phyloP scores from a whole-genome alignment of 2,329 filamentous ascomycete species.

The Fusarium marasasianum region DNA sequence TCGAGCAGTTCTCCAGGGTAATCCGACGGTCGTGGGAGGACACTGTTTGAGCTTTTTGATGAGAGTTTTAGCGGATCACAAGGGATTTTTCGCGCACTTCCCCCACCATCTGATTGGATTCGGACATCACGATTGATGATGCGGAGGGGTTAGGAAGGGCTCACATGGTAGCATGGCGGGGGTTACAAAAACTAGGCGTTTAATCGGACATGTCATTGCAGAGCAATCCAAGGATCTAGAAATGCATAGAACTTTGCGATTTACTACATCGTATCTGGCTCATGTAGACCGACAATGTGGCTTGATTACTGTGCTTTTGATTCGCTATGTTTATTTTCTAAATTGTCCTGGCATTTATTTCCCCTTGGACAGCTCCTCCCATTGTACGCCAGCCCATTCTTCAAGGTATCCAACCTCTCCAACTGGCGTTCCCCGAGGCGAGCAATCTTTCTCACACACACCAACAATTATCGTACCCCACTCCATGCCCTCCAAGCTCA shows the following conservation, averaged over 20 bases:
- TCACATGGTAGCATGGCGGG: constrained; percentile 46
- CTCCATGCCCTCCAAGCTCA: constrained; percentile 88
- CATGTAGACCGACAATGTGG: constrained; percentile 6
- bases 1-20: constrained; percentile 84
- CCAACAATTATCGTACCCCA: constrained; percentile 94
- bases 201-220: constrained; percentile 50
- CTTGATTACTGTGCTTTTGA: constrained; percentile 6
- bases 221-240: constrained; percentile 48
- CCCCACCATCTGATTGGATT: constrained; percentile 34
- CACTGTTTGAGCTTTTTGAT: constrained; percentile 44
- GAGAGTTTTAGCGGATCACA: constrained; percentile 25
- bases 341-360: constrained; percentile 36
- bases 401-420: constrained; percentile 83
- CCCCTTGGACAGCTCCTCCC: constrained; percentile 77
- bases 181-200: constrained; percentile 49
- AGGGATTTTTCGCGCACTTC: constrained; percentile 33
- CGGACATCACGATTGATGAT: constrained; percentile 46
- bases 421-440: constrained; percentile 63
- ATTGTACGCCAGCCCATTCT: constrained; percentile 98
- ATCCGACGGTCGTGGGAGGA: constrained; percentile 89
- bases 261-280: constrained; percentile 34
- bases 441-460: constrained; percentile 84
- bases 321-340: constrained; percentile 14
- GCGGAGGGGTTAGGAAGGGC: constrained; percentile 35
- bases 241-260: constrained; percentile 44